These are phyloP conservation scores for Annulohypoxylon stygium DNA, from an alignment of 495 filamentous ascomycete species.

Conservation along the genomic window DNA sequence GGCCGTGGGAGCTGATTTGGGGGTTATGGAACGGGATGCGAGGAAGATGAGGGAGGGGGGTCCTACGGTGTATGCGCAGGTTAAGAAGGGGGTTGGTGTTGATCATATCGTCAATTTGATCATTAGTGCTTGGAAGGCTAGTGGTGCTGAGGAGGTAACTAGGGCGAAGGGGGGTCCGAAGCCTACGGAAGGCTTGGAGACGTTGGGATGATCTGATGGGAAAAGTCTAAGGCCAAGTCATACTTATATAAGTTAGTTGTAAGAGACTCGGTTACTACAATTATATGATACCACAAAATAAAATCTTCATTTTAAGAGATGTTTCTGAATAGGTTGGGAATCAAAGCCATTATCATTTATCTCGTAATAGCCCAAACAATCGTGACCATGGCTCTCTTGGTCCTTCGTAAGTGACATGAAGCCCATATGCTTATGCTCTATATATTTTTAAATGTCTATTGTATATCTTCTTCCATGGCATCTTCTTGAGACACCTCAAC, in stretches of 20 bases:
- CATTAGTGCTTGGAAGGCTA: conserved; percentile 90
- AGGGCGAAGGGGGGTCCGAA: conserved; percentile 65
- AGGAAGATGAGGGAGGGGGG: conserved; percentile 95
- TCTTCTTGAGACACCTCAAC: conserved; percentile 42
- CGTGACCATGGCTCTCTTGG: conserved; percentile 19
- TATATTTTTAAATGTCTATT: conserved; percentile 30
- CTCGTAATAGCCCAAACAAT: conserved; percentile 23
- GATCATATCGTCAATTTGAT: conserved; percentile 89
- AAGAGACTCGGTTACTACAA: background rate
- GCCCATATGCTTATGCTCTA: conserved; percentile 9
- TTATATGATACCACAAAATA: conserved; percentile 28
- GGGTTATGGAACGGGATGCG: conserved; percentile 95
- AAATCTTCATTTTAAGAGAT: conserved; percentile 9
- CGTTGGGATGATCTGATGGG: conserved; percentile 29
- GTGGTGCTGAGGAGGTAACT: conserved; percentile 77
- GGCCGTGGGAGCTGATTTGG: conserved; percentile 89
- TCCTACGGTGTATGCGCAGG: conserved; percentile 96
- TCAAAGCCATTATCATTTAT: conserved; percentile 37
- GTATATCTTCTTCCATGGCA: conserved; percentile 59
- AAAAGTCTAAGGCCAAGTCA: background rate
- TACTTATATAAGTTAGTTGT: background rate
- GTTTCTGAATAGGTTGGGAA: background rate
- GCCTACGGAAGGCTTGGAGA: conserved; percentile 63
- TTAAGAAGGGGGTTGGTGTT: conserved; percentile 89
- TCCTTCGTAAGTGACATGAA: background rate